Percentiles rank a stretch among this genome's conserved stretches.
Conservation (phyloP, 768 basidiomycete genomes). For the Rhodotorula diobovata region DNA sequence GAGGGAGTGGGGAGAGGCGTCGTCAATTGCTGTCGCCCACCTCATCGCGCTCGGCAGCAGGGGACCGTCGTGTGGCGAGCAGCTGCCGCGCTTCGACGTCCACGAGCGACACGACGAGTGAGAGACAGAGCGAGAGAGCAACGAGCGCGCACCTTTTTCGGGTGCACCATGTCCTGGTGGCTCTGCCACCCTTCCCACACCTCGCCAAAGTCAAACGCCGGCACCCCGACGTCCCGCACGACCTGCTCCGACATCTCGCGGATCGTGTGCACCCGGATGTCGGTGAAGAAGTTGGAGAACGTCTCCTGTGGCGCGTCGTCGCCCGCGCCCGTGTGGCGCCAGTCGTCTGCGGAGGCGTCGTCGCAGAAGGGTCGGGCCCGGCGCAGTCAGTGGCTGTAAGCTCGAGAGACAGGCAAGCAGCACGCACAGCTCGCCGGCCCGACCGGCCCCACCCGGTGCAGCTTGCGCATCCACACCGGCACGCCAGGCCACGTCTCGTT, state of each 20-base stretch:
- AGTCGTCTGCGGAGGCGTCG: slow-evolving; percentile 41
- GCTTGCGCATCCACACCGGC: slow-evolving; percentile 37
- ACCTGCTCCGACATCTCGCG: slow-evolving; percentile 42
- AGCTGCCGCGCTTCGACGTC: no score
- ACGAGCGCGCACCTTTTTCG: slow-evolving; percentile 18
- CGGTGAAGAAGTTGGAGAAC: slow-evolving; percentile 43
- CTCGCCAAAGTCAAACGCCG: slow-evolving; percentile 40
- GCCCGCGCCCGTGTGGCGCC: slow-evolving; percentile 25
- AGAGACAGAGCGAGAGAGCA: background rate
- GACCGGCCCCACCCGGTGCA: slow-evolving; percentile 40
- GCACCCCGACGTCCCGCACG: slow-evolving; percentile 35
- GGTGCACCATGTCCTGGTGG: slow-evolving; percentile 39
- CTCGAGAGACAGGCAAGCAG: no score
- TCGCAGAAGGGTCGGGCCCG: no score
- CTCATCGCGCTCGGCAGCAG: no score
- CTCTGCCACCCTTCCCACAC: slow-evolving; percentile 42
- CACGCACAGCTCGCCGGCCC: slow-evolving; percentile 34
- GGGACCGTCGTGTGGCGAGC: no score
- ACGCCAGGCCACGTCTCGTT: slow-evolving; percentile 34
- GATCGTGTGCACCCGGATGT: slow-evolving; percentile 40
- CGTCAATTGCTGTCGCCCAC: no score
- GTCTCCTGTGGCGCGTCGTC: slow-evolving; percentile 17
- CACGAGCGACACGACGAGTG: no score
- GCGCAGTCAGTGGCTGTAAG: no score
- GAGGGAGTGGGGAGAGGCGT: no score